A percentile compares a stretch with the other conserved stretches of the same genome.
phyloP scores from a whole-genome alignment of 768 basidiomycete genomes.

The Suillus subaureus region DNA sequence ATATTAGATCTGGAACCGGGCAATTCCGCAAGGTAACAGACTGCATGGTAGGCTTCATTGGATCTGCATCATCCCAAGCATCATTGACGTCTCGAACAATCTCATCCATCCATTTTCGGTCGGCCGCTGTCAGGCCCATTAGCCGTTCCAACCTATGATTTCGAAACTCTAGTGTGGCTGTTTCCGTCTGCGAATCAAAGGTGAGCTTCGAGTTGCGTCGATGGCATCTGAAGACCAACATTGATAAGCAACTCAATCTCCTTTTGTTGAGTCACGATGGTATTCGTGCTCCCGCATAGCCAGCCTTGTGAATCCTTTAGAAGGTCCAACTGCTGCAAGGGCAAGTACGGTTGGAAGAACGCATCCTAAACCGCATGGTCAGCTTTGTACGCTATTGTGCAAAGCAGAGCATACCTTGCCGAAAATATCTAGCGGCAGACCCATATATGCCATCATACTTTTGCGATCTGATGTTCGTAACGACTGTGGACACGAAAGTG shows the following conservation, averaged over 20 bases:
- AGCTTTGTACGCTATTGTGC: not conserved
- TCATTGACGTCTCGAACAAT: conserved; percentile 86
- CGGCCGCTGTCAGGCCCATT: conserved; percentile 83
- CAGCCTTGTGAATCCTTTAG: conserved; percentile 78
- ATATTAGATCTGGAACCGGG: not conserved
- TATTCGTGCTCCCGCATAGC: conserved; percentile 95
- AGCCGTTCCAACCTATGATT: conserved; percentile 79
- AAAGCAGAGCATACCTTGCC: conserved; percentile 60
- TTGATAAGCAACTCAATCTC: conserved; percentile 92
- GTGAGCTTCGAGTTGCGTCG: not conserved
- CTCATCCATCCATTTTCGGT: conserved; percentile 98
- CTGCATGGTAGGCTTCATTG: conserved; percentile 63
- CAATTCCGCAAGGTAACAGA: conserved; percentile 38
- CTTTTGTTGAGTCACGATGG: conserved; percentile 90
- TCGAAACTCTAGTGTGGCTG: conserved; percentile 82
- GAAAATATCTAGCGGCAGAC: conserved; percentile 92
- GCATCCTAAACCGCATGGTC: conserved; percentile 57
- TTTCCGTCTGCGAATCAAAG: conserved; percentile 68
- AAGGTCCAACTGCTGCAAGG: conserved; percentile 92
- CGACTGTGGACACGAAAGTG: conserved; percentile 73
- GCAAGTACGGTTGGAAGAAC: conserved; percentile 98
- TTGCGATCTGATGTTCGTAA: conserved; percentile 86
- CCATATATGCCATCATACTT: conserved; percentile 90
- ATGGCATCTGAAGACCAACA: conserved; percentile 43
- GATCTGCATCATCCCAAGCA: conserved; percentile 70